A percentile compares a stretch with the other conserved stretches of the same genome.
Evolutionary conservation across 305 asterid species (phyloP).

Genomic region (Solanum hybrid): DNA sequence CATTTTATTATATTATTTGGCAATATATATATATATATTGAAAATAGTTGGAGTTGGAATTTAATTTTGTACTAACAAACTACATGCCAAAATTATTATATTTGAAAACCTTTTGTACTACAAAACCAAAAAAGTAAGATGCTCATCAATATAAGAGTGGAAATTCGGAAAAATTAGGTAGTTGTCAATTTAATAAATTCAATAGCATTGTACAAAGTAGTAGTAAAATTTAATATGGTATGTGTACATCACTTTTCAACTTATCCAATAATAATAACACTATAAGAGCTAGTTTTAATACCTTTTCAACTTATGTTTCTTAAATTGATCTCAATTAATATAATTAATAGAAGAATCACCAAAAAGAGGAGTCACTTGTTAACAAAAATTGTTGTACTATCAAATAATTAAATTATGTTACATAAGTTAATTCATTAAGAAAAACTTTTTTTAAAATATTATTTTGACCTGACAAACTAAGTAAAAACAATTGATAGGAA

Average conservation of each 20-base stretch:
- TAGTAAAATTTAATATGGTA: background rate
- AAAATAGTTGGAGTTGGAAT: background rate
- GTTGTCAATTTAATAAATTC: background rate
- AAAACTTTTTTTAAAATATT: background rate
- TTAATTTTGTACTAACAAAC: background rate
- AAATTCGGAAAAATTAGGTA: background rate
- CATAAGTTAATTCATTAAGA: background rate
- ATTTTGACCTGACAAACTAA: background rate
- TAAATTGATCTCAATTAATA: background rate
- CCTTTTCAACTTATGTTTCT: background rate
- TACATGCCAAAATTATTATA: background rate
- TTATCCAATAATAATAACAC: background rate
- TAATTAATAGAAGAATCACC: background rate
- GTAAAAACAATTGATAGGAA: background rate
- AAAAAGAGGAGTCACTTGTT: background rate
- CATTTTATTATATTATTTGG: too few relatives aligned
- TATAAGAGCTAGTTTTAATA: background rate
- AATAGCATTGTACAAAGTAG: background rate
- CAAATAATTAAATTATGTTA: background rate
- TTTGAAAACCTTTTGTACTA: background rate
- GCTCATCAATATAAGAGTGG: background rate
- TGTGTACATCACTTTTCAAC: background rate
- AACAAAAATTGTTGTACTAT: background rate
- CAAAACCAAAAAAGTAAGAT: background rate
- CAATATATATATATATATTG: background rate